Base-by-base conservation (phyloP, 345 rosid genomes). In the Populus tremula region DNA sequence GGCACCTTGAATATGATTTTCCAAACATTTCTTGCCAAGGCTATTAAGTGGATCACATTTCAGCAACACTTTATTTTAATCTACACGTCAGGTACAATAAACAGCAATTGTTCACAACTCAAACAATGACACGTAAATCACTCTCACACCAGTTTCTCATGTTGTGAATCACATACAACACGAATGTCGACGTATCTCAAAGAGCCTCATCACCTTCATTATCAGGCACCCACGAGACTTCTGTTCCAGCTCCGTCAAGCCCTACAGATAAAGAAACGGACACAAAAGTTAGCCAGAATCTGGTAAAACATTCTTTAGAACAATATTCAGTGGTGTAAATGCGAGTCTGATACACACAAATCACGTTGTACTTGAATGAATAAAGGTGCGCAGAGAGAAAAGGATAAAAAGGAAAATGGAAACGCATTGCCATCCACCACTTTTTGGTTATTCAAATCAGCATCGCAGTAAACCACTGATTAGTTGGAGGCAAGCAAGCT, bases 241-340 rank as follows among this genome's bases (percentile, higher is more conserved):
- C 66, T 27, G 69, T 47, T 75, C 35, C 53, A 12, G 5, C 47
- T 18, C 38, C 73, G 25, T 50, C 80, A 71, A 39, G 62, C 41
- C 84, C 88, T 85, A 36, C 78, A 77, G 72, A 76, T 20, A 27
- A 49, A 65, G 12, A 62, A 5, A 77, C 21, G 50, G 66, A 54
- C 6, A 27, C 16, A 66, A 11, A 14, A 45, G 43, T 33, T 33
- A 1, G 14, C 23, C 35, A 9, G 64, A 12, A 38, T 39, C 68
- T 73, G 36, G 39, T 31, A 29, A 8, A 12, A 23, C 50, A 73
- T 13, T 6, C 47, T 36, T 41, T 1, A 45, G 6, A 27, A 33
- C 36, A 25, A 23, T 4, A 63, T 27, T 63, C 31, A 63, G 67
- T 31, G 2, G 3, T 27, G 36, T 45, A 13, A 14, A 11, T 45